phyloP scores from a whole-genome alignment of 164 flowering plant genomes.

The Magnolia changhungtana region DNA sequence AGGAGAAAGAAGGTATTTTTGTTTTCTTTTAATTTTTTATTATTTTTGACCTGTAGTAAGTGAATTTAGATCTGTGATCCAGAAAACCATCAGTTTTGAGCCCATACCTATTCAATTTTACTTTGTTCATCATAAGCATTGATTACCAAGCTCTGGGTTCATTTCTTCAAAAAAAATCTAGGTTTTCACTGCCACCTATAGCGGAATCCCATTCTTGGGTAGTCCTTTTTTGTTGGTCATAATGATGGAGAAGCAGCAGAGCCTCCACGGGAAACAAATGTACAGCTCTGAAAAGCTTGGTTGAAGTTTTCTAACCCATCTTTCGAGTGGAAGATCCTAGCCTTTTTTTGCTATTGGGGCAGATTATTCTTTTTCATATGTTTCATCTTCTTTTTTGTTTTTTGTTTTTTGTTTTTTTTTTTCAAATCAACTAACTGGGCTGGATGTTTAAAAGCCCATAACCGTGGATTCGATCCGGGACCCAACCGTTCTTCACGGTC shows the following conservation, averaged over 20 bases:
- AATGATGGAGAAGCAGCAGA: slow-evolving; percentile 6
- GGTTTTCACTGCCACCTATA: neutral
- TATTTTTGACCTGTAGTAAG: neutral
- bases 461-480: too few relatives aligned
- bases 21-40: neutral
- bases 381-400: too few relatives aligned
- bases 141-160: neutral
- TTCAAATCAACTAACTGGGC: too few relatives aligned
- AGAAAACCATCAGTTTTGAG: neutral
- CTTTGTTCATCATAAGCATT: neutral
- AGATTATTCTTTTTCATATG: too few relatives aligned
- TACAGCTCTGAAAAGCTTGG: too few relatives aligned
- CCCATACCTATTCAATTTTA: neutral
- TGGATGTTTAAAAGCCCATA: too few relatives aligned
- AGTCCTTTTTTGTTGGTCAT: neutral
- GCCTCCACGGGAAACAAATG: slow-evolving; percentile 9
- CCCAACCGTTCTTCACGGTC: too few relatives aligned
- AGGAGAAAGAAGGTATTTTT: neutral
- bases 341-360: too few relatives aligned
- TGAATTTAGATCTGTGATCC: neutral
- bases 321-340: too few relatives aligned
- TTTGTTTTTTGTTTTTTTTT: too few relatives aligned
- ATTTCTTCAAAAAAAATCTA: neutral
- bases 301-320: too few relatives aligned
- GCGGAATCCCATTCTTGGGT: neutral